Percentiles rank a stretch among this genome's conserved stretches.
These are phyloP conservation scores for Tylopilus cervinicoccineus DNA, from an alignment of 768 basidiomycete genomes.

Conservation along the genomic window DNA sequence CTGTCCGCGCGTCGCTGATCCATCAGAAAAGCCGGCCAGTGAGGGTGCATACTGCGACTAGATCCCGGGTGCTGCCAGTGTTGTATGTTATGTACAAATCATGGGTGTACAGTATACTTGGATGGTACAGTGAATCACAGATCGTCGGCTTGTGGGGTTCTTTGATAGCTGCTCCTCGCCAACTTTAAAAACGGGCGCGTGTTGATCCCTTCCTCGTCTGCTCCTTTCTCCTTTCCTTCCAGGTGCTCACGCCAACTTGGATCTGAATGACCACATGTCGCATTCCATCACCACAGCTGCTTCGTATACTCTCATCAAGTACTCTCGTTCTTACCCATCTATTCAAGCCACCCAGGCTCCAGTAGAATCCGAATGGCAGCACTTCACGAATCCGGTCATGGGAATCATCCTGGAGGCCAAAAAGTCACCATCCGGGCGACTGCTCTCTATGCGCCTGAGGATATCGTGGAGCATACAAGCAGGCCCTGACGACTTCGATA, in stretches of 20 bases:
- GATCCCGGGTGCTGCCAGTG: conserved; percentile 11
- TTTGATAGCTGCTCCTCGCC: neutral
- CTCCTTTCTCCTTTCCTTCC: neutral
- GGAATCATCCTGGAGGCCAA: conserved; percentile 58
- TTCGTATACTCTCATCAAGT: conserved; percentile 56
- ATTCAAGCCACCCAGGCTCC: conserved; percentile 17
- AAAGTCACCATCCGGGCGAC: conserved; percentile 43
- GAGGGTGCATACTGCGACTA: conserved; percentile 81
- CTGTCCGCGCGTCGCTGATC: conserved; percentile 4
- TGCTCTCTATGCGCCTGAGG: conserved; percentile 62
- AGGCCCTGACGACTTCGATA: conserved; percentile 33
- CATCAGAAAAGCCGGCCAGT: conserved; percentile 66
- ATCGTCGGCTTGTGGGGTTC: no score
- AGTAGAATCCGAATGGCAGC: conserved; percentile 62
- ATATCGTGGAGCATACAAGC: conserved; percentile 58
- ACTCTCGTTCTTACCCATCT: conserved; percentile 60
- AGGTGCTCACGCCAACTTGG: neutral
- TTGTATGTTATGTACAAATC: conserved; percentile 1
- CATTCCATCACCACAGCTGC: conserved; percentile 51
- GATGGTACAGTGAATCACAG: no score
- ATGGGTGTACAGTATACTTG: no score
- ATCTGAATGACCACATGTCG: conserved; percentile 24
- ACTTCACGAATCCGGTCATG: conserved; percentile 69
- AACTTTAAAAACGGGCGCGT: no score
- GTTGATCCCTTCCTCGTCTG: neutral